phyloP scores from a whole-genome alignment of 2,329 filamentous ascomycete species.

The Neofusicoccum ribis region DNA sequence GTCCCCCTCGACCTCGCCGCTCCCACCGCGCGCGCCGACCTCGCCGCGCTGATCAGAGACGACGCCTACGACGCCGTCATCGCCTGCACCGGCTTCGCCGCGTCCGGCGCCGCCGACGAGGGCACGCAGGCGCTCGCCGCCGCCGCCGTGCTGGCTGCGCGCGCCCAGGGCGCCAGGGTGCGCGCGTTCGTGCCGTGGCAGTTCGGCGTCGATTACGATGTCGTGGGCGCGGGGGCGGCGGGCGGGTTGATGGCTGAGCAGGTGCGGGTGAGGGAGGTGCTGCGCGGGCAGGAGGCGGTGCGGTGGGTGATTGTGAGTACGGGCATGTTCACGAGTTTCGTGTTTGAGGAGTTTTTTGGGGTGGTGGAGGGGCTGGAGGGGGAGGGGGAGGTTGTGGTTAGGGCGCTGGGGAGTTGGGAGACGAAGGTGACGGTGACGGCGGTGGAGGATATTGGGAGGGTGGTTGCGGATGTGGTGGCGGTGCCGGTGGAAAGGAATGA shows the following conservation, averaged over 20 bases:
- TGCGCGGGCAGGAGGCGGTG: conserved; percentile 36
- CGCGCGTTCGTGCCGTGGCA: conserved; percentile 68
- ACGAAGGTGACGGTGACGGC: conserved; percentile 64
- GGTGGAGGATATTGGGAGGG: conserved; percentile 62
- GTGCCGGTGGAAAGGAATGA: conserved; percentile 30
- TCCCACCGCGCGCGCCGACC: conserved; percentile 33
- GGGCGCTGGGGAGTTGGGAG: conserved; percentile 63
- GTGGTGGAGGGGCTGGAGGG: conserved; percentile 53
- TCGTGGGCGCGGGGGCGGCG: conserved; percentile 49
- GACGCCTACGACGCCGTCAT: conserved; percentile 56
- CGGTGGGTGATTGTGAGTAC: conserved; percentile 68
- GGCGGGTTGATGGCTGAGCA: conserved; percentile 66
- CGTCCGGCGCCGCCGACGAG: conserved; percentile 37
- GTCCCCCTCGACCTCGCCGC: conserved; percentile 47
- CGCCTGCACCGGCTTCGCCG: conserved; percentile 61
- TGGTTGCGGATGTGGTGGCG: conserved; percentile 59
- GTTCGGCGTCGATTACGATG: conserved; percentile 71
- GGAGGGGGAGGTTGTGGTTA: conserved; percentile 37
- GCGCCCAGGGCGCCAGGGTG: conserved; percentile 5
- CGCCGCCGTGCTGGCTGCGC: conserved; percentile 54
- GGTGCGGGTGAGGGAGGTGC: conserved; percentile 42
- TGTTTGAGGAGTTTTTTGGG: conserved; percentile 65
- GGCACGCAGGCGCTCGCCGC: conserved; percentile 61
- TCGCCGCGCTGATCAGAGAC: conserved; percentile 37
- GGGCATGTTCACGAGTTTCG: conserved; percentile 69